Conservation (phyloP, 1,284 basidiomycete species). For the Malassezia slooffiae region DNA sequence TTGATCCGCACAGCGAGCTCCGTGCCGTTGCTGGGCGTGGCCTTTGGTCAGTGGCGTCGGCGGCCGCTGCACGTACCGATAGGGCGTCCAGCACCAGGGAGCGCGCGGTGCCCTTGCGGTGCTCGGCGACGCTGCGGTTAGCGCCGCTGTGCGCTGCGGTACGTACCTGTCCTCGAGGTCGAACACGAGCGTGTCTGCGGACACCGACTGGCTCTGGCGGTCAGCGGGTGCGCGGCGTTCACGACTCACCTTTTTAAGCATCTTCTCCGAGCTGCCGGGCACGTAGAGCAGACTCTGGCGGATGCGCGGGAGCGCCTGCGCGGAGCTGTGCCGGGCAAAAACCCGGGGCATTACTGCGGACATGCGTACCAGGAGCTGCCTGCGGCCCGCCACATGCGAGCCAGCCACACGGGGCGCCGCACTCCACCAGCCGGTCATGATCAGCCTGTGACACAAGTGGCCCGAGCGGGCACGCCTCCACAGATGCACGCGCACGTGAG, state of each 20-base stretch:
- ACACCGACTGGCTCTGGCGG: constrained; percentile 15
- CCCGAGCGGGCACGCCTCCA: no score
- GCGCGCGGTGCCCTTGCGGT: constrained; percentile 36
- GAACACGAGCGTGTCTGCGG: constrained; percentile 36
- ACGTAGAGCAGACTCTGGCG: constrained; percentile 39
- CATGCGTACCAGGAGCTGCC: no score
- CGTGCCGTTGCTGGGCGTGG: constrained; percentile 16
- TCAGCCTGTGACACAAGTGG: no score
- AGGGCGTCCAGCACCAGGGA: constrained; percentile 34
- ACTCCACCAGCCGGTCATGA: no score
- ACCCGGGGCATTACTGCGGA: no score
- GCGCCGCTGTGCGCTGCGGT: not conserved
- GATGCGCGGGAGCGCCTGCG: no score
- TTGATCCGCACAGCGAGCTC: constrained; percentile 44
- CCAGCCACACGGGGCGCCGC: no score
- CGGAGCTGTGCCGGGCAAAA: no score
- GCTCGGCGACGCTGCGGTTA: constrained; percentile 24
- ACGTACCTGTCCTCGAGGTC: constrained; percentile 35
- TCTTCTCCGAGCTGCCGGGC: constrained; percentile 38
- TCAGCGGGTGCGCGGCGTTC: not conserved
- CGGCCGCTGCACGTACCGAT: constrained; percentile 20
- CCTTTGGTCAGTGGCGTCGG: not conserved
- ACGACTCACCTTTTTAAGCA: constrained; percentile 31
- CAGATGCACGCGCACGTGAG: no score
- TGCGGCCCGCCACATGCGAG: not conserved